Conservation (phyloP, 2,329 filamentous ascomycete species). For the Exophiala dermatitidis region DNA sequence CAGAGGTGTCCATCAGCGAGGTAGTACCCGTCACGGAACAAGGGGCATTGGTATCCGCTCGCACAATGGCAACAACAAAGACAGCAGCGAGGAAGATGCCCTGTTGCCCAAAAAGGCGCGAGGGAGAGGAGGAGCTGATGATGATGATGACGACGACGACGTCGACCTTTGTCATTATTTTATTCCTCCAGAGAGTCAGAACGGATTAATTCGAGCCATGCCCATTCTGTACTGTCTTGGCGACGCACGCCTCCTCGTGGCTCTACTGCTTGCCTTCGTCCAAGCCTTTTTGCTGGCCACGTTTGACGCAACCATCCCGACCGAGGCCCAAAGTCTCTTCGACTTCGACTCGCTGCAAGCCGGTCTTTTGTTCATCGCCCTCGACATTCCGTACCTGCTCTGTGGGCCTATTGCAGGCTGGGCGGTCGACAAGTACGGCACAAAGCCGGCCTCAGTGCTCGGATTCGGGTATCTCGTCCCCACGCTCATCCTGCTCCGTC, state of each 20-base stretch:
- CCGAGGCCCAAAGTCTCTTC: conserved; percentile 23
- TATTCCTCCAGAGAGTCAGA: conserved; percentile 31
- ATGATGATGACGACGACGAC: conserved; percentile 34
- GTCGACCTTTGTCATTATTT: conserved; percentile 27
- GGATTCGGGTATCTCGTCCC: conserved; percentile 24
- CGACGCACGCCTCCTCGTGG: conserved; percentile 19
- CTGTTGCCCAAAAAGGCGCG: conserved; percentile 32
- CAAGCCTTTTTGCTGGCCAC: conserved; percentile 24
- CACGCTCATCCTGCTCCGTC: conserved; percentile 24
- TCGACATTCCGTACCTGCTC: conserved; percentile 33
- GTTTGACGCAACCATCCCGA: conserved; percentile 27
- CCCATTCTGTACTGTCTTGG: conserved; percentile 29
- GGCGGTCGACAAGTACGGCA: conserved; percentile 43
- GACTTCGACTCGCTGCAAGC: conserved; percentile 31
- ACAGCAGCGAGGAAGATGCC: conserved; percentile 34
- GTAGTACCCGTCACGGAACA: no score
- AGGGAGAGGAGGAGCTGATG: no score
- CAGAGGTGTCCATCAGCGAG: no score
- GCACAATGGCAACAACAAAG: conserved; percentile 16
- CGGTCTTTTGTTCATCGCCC: conserved; percentile 34
- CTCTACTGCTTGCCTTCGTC: conserved; percentile 24
- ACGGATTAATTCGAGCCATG: conserved; percentile 35
- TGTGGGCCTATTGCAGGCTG: conserved; percentile 22
- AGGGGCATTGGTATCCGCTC: no score
- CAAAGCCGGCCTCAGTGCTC: conserved; percentile 29